phyloP scores from a whole-genome alignment of 2,329 filamentous ascomycete genomes.

The Cytospora schulzeri region DNA sequence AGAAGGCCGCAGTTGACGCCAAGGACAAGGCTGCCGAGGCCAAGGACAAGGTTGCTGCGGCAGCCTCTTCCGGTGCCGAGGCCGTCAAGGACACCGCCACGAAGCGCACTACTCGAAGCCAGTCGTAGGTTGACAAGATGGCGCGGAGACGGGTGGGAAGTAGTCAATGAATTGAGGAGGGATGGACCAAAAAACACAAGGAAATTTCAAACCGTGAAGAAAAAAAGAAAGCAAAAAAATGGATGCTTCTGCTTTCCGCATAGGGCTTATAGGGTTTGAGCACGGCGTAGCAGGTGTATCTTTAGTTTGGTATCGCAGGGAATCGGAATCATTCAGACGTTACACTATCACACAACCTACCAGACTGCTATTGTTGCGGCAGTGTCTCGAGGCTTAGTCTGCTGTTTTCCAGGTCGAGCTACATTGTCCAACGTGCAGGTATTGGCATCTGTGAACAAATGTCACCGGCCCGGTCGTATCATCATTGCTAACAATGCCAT shows the following conservation, averaged over 20 bases:
- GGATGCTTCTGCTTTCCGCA: conserved; percentile 22
- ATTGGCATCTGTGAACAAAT: neutral
- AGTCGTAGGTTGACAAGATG: conserved; percentile 45
- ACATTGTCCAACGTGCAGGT: neutral
- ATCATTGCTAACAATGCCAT: conserved; percentile 3
- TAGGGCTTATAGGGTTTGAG: conserved; percentile 27
- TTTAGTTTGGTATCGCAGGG: conserved; percentile 25
- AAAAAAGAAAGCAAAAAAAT: conserved; percentile 15
- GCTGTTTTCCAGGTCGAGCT: too few species aligned
- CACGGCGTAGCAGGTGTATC: conserved; percentile 28
- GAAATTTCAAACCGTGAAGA: conserved; percentile 1
- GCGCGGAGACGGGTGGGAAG: conserved; percentile 21
- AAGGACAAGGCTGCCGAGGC: conserved; percentile 76
- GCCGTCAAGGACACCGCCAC: conserved; percentile 74
- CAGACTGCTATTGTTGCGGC: neutral
- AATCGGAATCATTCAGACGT: conserved; percentile 22
- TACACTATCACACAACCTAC: neutral
- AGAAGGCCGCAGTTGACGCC: conserved; percentile 67
- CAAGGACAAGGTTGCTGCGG: conserved; percentile 71
- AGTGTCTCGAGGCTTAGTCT: neutral
- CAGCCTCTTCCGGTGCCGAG: conserved; percentile 64
- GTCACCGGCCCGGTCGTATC: conserved; percentile 17
- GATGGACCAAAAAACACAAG: neutral
- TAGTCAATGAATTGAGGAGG: conserved; percentile 12
- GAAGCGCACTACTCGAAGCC: conserved; percentile 62